Percentiles rank a stretch among this genome's conserved stretches.
Conservation (phyloP, 257 asterid species). For the Solanum etuberosum region DNA sequence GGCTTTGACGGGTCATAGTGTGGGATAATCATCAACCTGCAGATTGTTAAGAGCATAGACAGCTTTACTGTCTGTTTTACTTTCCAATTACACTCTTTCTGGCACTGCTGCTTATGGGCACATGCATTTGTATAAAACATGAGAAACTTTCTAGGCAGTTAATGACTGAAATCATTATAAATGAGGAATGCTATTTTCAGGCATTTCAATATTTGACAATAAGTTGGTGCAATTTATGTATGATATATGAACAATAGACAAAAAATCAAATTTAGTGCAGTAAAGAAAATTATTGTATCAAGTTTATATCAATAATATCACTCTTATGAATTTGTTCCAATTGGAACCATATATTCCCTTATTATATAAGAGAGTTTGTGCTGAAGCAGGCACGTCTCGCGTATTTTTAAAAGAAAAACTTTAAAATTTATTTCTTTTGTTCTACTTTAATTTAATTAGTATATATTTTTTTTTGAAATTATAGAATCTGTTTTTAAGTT, state of each 20-base stretch:
- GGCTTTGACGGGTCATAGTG: conserved; percentile 50
- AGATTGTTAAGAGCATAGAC: not conserved
- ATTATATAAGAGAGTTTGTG: no score
- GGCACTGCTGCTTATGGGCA: not conserved
- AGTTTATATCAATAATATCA: not conserved
- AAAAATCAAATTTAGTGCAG: not conserved
- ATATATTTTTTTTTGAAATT: no score
- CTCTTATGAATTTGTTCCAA: no score
- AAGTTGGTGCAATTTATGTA: conserved; percentile 32
- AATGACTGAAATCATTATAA: not conserved
- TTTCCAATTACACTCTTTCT: not conserved
- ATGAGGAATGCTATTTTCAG: not conserved
- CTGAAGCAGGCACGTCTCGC: no score
- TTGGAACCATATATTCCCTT: rapidly evolving
- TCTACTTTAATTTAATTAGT: no score
- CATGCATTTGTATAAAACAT: not conserved
- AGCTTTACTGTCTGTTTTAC: not conserved
- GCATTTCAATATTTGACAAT: not conserved
- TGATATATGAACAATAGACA: not conserved
- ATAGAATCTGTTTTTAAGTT: no score
- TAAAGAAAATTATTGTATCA: not conserved
- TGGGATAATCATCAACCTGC: conserved; percentile 74
- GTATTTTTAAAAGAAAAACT: no score
- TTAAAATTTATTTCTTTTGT: no score
- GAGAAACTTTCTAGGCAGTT: not conserved